Percentiles rank a stretch among this genome's conserved stretches.
Conservation (phyloP, 352 stramenopile species). For the Globisporangium ultimum region DNA sequence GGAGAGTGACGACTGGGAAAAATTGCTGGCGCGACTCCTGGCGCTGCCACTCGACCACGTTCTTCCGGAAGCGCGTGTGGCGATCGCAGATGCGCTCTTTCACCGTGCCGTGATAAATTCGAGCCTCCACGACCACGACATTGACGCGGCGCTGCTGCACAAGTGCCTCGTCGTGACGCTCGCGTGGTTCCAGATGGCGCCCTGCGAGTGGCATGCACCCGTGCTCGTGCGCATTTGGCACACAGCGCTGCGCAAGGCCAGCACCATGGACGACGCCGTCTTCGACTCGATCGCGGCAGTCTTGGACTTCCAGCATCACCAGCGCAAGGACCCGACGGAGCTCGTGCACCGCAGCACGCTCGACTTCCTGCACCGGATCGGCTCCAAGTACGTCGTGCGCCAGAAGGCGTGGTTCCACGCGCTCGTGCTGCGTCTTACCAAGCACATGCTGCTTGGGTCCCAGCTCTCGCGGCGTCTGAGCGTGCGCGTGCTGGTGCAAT, state of each 20-base stretch:
- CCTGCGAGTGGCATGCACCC: constrained; percentile 67
- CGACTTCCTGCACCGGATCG: constrained; percentile 42
- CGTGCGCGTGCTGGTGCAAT: constrained; percentile 31
- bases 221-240: constrained; percentile 62
- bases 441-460: constrained; percentile 56
- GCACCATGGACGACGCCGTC: constrained; percentile 35
- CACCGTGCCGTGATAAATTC: constrained; percentile 50
- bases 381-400: constrained; percentile 30
- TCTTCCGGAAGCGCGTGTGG: constrained; percentile 41
- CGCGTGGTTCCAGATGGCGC: constrained; percentile 49
- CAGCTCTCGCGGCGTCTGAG: constrained; percentile 41
- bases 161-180: constrained; percentile 48
- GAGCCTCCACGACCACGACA: constrained; percentile 25
- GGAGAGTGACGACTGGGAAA: constrained; percentile 26
- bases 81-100: constrained; percentile 62
- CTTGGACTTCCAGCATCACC: constrained; percentile 52
- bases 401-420: constrained; percentile 28
- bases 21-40: constrained; percentile 43
- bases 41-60: constrained; percentile 44
- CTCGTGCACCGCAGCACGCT: constrained; percentile 56
- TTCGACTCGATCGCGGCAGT: constrained; percentile 47
- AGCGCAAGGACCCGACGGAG: constrained; percentile 21
- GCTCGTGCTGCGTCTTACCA: constrained; percentile 44
- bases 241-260: constrained; percentile 40
- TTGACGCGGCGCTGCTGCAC: constrained; percentile 48